Percentiles rank a stretch among this genome's conserved stretches.
Evolutionary conservation across 345 rosid genomes (phyloP).

Genomic region (Eucalyptus paniculata): DNA sequence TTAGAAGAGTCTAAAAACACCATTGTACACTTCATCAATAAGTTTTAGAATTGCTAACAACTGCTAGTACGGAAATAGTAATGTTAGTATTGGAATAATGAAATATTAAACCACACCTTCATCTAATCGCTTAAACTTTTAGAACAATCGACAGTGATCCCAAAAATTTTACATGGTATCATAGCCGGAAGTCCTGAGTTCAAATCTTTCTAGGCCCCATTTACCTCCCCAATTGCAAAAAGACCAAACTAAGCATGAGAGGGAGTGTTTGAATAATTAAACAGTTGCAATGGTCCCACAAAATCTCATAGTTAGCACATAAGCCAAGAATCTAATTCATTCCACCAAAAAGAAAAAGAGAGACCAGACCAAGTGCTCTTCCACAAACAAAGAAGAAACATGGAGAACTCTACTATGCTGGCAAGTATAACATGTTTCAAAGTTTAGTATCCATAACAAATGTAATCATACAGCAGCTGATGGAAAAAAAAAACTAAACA

Average conservation of each 20-base stretch:
- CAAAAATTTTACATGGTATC: too few relatives aligned
- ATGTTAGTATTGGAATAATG: background rate
- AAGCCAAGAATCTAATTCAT: background rate
- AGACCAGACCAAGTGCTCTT: background rate
- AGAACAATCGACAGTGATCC: rapidly evolving
- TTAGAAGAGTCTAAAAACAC: background rate
- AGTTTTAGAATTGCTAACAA: background rate
- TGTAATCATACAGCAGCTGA: too few relatives aligned
- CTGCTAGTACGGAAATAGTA: background rate
- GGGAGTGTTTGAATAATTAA: too few relatives aligned
- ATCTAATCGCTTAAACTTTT: too few relatives aligned
- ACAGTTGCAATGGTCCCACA: too few relatives aligned
- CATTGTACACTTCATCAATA: background rate
- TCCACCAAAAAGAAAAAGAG: background rate
- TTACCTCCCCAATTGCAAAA: too few relatives aligned
- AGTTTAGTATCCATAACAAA: background rate
- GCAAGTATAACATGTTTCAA: background rate
- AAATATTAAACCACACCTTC: rapidly evolving
- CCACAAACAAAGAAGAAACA: background rate
- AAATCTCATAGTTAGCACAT: background rate
- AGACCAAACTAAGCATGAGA: rapidly evolving
- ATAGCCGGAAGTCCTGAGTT: too few relatives aligned
- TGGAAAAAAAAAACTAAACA: too few relatives aligned
- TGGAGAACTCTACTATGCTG: background rate
- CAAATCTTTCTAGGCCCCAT: rapidly evolving